Percentiles rank a stretch among this genome's conserved stretches.
phyloP scores from a whole-genome alignment of 768 basidiomycete genomes.

The Tephrocybe sp. region DNA sequence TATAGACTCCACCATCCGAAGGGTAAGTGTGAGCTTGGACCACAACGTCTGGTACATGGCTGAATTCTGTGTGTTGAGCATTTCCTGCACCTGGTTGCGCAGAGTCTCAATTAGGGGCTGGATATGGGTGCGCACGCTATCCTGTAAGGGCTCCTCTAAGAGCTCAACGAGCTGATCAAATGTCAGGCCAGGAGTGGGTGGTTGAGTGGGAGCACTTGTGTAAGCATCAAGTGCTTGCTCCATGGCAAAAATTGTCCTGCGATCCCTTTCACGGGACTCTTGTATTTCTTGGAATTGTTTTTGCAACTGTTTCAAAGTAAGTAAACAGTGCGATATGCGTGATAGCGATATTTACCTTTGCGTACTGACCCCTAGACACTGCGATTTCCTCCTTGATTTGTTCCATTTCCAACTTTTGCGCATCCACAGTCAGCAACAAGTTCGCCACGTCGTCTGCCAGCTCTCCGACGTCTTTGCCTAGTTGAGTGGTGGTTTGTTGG shows the following conservation, averaged over 20 bases:
- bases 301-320: slow-evolving; percentile 18
- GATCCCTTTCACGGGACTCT: slow-evolving; percentile 15
- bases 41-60: slow-evolving; percentile 26
- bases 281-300: slow-evolving; percentile 16
- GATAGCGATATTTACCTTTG: slow-evolving; percentile 8
- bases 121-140: slow-evolving; percentile 21
- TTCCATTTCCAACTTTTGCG: slow-evolving; percentile 9
- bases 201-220: slow-evolving; percentile 16
- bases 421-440: slow-evolving; percentile 14
- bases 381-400: slow-evolving; percentile 4
- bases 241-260: slow-evolving; percentile 23
- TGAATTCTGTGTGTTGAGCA: slow-evolving; percentile 20
- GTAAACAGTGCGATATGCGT: not conserved
- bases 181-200: slow-evolving; percentile 17
- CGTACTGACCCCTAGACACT: slow-evolving; percentile 10
- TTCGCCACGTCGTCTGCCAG: slow-evolving; percentile 19
- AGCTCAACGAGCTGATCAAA: slow-evolving; percentile 22
- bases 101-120: slow-evolving; percentile 22
- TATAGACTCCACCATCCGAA: slow-evolving; percentile 18
- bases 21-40: slow-evolving; percentile 19
- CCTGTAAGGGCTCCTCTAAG: slow-evolving; percentile 24
- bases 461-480: slow-evolving; percentile 19
- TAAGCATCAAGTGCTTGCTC: slow-evolving; percentile 21
- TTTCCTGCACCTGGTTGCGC: slow-evolving; percentile 20
- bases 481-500: slow-evolving; percentile 14